Evolutionary conservation across 805 yeast genomes (phyloP).

Genomic region (Saturnispora ahearnii): DNA sequence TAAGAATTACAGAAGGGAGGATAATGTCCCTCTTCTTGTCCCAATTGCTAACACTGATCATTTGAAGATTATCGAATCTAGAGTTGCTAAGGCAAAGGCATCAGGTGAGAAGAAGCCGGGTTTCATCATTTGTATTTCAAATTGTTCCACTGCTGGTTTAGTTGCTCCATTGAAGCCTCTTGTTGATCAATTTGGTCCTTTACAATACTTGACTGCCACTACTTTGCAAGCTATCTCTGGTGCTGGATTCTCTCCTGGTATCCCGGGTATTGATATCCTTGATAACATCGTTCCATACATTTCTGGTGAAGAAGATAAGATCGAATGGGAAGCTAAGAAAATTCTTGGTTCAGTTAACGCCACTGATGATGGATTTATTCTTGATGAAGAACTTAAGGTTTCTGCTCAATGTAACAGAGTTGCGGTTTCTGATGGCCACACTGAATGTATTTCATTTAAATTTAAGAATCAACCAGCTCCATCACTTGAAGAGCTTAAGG

Average conservation of each 20-base stretch:
- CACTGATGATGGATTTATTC: slow-evolving; percentile 45
- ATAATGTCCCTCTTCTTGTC: slow-evolving; percentile 84
- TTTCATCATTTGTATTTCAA: slow-evolving; percentile 87
- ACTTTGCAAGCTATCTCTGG: slow-evolving; percentile 97
- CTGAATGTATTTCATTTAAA: slow-evolving; percentile 83
- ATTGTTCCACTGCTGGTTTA: slow-evolving; percentile 96
- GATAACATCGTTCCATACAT: slow-evolving; percentile 94
- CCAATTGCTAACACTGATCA: slow-evolving; percentile 95
- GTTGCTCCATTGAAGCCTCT: slow-evolving; percentile 97
- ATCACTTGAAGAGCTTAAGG: slow-evolving; percentile 67
- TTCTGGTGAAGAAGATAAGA: slow-evolving; percentile 95
- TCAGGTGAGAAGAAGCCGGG: slow-evolving; percentile 54
- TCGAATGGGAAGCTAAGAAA: slow-evolving; percentile 97
- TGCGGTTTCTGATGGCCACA: slow-evolving; percentile 96
- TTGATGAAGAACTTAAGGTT: slow-evolving; percentile 68
- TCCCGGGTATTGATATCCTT: slow-evolving; percentile 85
- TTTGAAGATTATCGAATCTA: slow-evolving; percentile 58
- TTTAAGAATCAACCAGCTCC: slow-evolving; percentile 83
- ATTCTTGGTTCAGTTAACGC: slow-evolving; percentile 63
- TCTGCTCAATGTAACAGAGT: slow-evolving; percentile 97
- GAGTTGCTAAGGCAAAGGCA: slow-evolving; percentile 44
- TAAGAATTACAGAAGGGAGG: slow-evolving; percentile 84
- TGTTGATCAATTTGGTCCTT: slow-evolving; percentile 82
- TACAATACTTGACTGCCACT: slow-evolving; percentile 76
- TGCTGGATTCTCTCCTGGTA: slow-evolving; percentile 98